A percentile compares a stretch with the other conserved stretches of the same genome.
Conservation (phyloP, 2,329 filamentous ascomycete species). For the Cladosporium austrohemisphaericum region DNA sequence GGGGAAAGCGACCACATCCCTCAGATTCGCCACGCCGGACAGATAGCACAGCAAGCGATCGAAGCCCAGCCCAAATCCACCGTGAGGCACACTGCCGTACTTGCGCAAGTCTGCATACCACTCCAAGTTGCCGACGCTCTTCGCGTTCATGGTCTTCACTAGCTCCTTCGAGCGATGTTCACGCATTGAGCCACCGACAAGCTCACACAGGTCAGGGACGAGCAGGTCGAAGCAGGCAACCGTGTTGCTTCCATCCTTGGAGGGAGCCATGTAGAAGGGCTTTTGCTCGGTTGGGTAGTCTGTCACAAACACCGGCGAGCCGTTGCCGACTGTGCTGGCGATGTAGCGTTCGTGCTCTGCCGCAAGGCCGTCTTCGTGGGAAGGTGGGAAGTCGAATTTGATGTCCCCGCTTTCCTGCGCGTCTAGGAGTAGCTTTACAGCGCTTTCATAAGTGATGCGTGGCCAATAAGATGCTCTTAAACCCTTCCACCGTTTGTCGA, state of each 20-base stretch:
- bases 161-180: constrained; percentile 71
- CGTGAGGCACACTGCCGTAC: constrained; percentile 89
- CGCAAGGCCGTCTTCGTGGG: constrained; percentile 72
- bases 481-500: constrained; percentile 69
- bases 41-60: constrained; percentile 83
- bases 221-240: constrained; percentile 82
- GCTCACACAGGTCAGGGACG: constrained; percentile 79
- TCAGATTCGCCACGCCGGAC: constrained; percentile 73
- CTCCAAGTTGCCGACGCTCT: constrained; percentile 60
- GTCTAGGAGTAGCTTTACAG: constrained; percentile 64
- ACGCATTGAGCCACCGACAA: constrained; percentile 84
- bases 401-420: constrained; percentile 48
- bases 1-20: constrained; percentile 83
- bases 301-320: constrained; percentile 79
- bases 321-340: constrained; percentile 62
- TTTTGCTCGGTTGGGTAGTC: constrained; percentile 87
- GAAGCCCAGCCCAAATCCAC: constrained; percentile 86
- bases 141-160: constrained; percentile 64
- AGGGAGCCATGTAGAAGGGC: constrained; percentile 82
- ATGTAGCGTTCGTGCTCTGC: constrained; percentile 92
- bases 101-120: constrained; percentile 88
- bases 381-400: constrained; percentile 64
- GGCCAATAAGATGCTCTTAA: constrained; percentile 72
- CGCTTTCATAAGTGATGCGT: constrained; percentile 76
- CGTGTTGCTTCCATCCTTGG: constrained; percentile 26